Percentiles rank a stretch among this genome's conserved stretches.
phyloP scores from a whole-genome alignment of 1,139 yeast species.

The Taphrina confusa region DNA sequence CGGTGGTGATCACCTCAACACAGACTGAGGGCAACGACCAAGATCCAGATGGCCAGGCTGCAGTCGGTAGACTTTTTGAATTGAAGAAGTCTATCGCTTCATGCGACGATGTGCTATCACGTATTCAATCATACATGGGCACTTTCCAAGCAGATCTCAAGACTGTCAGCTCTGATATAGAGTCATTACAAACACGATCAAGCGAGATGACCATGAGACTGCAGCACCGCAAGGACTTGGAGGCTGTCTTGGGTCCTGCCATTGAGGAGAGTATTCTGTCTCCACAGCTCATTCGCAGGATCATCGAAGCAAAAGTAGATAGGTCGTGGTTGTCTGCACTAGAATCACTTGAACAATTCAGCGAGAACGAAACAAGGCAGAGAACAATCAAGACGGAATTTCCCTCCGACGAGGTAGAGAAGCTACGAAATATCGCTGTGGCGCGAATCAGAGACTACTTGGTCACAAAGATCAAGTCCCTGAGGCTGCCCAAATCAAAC shows the following conservation, averaged over 20 bases:
- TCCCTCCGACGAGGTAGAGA: conserved; percentile 36
- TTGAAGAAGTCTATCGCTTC: conserved; percentile 50
- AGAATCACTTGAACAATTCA: conserved; percentile 34
- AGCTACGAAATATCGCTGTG: conserved; percentile 51
- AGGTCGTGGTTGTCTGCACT: conserved; percentile 39
- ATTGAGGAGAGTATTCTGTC: conserved; percentile 41
- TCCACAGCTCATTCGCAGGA: conserved; percentile 41
- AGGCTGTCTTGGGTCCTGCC: conserved; percentile 35
- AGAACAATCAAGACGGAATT: conserved; percentile 29
- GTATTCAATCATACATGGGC: conserved; percentile 50
- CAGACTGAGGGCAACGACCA: neutral
- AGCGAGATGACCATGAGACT: conserved; percentile 61
- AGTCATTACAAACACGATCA: conserved; percentile 60
- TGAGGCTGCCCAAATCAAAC: conserved; percentile 57
- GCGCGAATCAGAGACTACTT: conserved; percentile 76
- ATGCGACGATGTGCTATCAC: conserved; percentile 49
- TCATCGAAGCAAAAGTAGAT: conserved; percentile 38
- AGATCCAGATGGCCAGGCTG: conserved; percentile 15
- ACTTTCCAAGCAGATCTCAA: conserved; percentile 61
- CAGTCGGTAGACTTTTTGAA: conserved; percentile 35
- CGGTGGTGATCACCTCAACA: neutral
- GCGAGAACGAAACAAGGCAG: conserved; percentile 34
- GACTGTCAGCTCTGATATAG: conserved; percentile 61
- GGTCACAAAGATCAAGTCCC: conserved; percentile 61
- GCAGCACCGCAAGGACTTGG: conserved; percentile 41